Evolutionary conservation across 352 stramenopile genomes (phyloP).

Genomic region (Globisporangium abappressorium): DNA sequence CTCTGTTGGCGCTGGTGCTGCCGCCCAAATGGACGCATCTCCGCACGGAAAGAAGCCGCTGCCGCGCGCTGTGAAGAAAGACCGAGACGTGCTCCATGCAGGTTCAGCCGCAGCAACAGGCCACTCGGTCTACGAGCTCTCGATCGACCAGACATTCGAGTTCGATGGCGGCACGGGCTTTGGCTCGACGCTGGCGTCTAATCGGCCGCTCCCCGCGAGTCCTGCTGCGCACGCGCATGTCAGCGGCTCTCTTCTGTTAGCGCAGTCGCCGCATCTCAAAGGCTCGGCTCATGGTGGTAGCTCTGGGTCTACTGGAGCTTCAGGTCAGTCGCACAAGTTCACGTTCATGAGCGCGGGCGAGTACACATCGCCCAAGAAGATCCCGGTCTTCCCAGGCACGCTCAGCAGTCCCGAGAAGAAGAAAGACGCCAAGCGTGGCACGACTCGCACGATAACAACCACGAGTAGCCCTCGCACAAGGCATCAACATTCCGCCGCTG

Average conservation of each 20-base stretch:
- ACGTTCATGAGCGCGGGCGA: constrained; percentile 65
- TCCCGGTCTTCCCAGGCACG: constrained; percentile 67
- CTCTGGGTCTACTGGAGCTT: neutral
- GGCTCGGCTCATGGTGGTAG: neutral
- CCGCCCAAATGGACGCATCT: neutral
- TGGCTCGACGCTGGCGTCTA: constrained; percentile 52
- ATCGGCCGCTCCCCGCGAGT: constrained; percentile 46
- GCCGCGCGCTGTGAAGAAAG: constrained; percentile 3
- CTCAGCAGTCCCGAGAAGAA: constrained; percentile 56
- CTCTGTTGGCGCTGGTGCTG: neutral
- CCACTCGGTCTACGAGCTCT: constrained; percentile 29
- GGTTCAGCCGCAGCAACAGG: neutral
- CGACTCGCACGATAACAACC: neutral
- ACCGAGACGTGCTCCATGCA: neutral
- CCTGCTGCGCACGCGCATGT: constrained; percentile 13
- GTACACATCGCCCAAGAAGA: constrained; percentile 78
- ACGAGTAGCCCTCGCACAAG: constrained; percentile 25
- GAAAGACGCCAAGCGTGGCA: constrained; percentile 14
- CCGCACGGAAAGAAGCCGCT: neutral
- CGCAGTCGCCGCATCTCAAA: constrained; percentile 21
- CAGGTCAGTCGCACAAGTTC: constrained; percentile 41
- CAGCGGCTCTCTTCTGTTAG: neutral
- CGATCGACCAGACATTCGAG: constrained; percentile 61
- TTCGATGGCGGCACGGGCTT: constrained; percentile 70
- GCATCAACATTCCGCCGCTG: neutral